Conservation (phyloP, 2,329 filamentous ascomycete genomes). For the Pyricularia sp. region DNA sequence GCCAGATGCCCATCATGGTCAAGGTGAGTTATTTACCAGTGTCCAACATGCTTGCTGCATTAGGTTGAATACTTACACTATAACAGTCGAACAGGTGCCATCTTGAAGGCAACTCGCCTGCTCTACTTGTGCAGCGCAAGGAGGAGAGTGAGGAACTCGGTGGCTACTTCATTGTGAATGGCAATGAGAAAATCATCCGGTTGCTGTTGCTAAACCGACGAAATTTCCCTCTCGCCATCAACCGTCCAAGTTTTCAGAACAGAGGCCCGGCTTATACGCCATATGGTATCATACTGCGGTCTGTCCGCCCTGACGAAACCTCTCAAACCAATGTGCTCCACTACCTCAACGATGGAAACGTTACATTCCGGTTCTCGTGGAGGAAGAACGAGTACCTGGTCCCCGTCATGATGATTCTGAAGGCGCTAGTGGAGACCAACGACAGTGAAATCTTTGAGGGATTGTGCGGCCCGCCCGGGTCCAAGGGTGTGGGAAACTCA, state of each 20-base stretch:
- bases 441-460: constrained; percentile 92
- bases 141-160: constrained; percentile 95
- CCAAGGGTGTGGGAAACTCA: constrained; percentile 70
- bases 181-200: constrained; percentile 91
- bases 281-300: constrained; percentile 82
- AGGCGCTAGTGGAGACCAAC: constrained; percentile 89
- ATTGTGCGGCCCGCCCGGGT: constrained; percentile 66
- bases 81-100: constrained; percentile 76
- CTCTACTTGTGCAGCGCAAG: constrained; percentile 69
- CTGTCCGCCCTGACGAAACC: constrained; percentile 90
- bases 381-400: constrained; percentile 94
- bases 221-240: constrained; percentile 92
- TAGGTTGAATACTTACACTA: constrained; percentile 7
- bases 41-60: not conserved
- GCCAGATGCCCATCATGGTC: constrained; percentile 85
- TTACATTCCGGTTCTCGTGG: constrained; percentile 97
- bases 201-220: constrained; percentile 80
- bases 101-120: constrained; percentile 72
- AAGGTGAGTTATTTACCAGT: constrained; percentile 40
- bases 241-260: constrained; percentile 77
- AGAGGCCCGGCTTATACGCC: constrained; percentile 80
- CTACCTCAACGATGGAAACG: constrained; percentile 88
- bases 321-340: constrained; percentile 96
- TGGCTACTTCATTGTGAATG: constrained; percentile 95
- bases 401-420: constrained; percentile 91